Percentiles rank a stretch among this genome's conserved stretches.
phyloP scores from a whole-genome alignment of 768 basidiomycete genomes.

The Sporobolomyces phaffii region DNA sequence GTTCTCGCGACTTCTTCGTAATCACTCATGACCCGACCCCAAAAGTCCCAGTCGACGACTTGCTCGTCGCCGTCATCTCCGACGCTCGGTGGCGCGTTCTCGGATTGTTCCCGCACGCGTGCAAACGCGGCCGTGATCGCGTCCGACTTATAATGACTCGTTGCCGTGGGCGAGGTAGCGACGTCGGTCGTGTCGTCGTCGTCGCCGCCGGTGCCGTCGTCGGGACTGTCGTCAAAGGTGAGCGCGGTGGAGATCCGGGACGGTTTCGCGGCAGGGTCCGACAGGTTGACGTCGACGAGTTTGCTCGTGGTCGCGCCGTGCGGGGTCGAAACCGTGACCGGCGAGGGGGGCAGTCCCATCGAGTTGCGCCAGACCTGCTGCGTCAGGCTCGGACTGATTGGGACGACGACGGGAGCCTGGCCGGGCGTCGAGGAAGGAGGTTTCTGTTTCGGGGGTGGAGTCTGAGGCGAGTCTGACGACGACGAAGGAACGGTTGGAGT shows the following conservation, averaged over 20 bases:
- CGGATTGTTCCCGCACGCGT: constrained; percentile 8
- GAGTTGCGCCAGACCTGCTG: constrained; percentile 25
- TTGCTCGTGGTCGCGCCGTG: no score
- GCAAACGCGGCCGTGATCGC: constrained; percentile 6
- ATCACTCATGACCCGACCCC: constrained; percentile 86
- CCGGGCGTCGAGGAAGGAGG: background rate
- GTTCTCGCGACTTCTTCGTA: constrained; percentile 72
- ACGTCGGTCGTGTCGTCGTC: background rate
- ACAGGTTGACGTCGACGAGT: constrained; percentile 2
- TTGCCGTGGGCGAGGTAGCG: no score
- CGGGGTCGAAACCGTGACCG: background rate
- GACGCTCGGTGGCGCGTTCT: background rate
- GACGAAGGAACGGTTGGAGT: constrained; percentile 10
- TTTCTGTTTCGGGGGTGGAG: constrained; percentile 1
- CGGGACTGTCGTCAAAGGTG: background rate
- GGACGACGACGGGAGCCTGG: background rate
- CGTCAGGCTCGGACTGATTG: constrained; percentile 15
- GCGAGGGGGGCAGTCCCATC: constrained; percentile 9
- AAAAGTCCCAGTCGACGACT: constrained; percentile 59
- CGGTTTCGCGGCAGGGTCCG: background rate
- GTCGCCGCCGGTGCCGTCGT: background rate
- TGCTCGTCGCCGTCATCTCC: background rate
- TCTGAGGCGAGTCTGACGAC: no score
- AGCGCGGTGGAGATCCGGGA: background rate
- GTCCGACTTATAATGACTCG: background rate